Conservation (phyloP, 257 asterid species). For the Jaltomata sinuosa region DNA sequence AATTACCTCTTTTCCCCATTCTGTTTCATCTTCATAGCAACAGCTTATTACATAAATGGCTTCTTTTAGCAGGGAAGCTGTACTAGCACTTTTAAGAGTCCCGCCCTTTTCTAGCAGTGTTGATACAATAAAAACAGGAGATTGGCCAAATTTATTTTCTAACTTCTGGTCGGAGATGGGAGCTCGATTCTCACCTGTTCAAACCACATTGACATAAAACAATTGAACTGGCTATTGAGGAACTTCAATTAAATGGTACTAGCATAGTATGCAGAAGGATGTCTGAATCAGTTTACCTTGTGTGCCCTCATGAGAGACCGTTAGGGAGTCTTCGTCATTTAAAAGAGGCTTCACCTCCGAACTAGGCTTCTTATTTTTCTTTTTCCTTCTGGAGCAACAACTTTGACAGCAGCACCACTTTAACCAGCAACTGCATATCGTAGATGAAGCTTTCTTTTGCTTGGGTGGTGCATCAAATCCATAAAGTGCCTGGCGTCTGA, state of each 20-base stretch:
- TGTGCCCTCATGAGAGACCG: background rate
- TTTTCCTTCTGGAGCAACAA: slow-evolving; percentile 6
- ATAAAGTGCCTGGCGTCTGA: slow-evolving; percentile 23
- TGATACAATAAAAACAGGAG: slow-evolving; percentile 20
- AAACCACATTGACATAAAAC: background rate
- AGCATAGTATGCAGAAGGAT: background rate
- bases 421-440: slow-evolving; percentile 21
- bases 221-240: background rate
- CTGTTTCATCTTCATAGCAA: slow-evolving; percentile 35
- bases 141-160: slow-evolving; percentile 26
- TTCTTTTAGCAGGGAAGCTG: slow-evolving; percentile 25
- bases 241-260: background rate
- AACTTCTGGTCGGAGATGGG: slow-evolving; percentile 11
- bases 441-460: slow-evolving; percentile 6
- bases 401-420: slow-evolving; percentile 10
- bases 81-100: slow-evolving; percentile 6
- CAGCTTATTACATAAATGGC: slow-evolving; percentile 28
- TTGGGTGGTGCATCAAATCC: slow-evolving; percentile 32
- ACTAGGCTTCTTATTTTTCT: slow-evolving; percentile 2
- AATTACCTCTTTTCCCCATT: slow-evolving; percentile 30
- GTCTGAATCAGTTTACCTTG: background rate
- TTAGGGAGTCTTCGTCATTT: background rate
- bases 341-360: slow-evolving; percentile 1
- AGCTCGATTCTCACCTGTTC: slow-evolving; percentile 9
- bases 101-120: slow-evolving; percentile 19